A percentile compares a stretch with the other conserved stretches of the same genome.
Conservation (phyloP, 129 eudicot genomes). For the Centrapalus pauciflorus region DNA sequence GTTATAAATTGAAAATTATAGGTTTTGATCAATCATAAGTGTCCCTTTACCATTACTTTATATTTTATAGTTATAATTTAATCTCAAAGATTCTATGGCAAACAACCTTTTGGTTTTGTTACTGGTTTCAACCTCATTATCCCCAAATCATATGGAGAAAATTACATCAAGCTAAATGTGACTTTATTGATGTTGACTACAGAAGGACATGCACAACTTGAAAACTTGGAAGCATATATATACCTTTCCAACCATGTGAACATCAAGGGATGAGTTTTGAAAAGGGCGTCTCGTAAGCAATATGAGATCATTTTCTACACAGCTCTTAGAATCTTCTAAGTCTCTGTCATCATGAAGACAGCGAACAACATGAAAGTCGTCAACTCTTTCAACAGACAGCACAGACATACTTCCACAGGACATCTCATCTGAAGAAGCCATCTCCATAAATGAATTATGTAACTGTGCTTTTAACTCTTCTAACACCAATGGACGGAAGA, state of each 20-base stretch:
- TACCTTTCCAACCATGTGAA: slow-evolving; percentile 94
- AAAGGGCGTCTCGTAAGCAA: slow-evolving; percentile 74
- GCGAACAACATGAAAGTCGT: slow-evolving; percentile 92
- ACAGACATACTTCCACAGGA: slow-evolving; percentile 81
- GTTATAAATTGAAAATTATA: background rate
- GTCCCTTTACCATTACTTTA: background rate
- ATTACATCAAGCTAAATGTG: background rate
- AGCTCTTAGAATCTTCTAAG: slow-evolving; percentile 43
- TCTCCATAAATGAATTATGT: slow-evolving; percentile 64
- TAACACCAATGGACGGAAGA: slow-evolving; percentile 79
- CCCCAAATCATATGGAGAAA: background rate
- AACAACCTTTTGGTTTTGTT: slow-evolving; percentile 4
- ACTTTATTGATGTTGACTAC: background rate
- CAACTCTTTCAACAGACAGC: slow-evolving; percentile 87
- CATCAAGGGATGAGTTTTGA: slow-evolving; percentile 43
- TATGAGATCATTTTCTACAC: slow-evolving; percentile 72
- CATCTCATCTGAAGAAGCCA: slow-evolving; percentile 66
- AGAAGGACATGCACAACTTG: background rate
- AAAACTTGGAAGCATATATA: background rate
- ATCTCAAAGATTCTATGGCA: background rate
- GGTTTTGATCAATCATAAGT: background rate
- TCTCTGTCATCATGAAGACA: slow-evolving; percentile 67
- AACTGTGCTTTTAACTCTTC: slow-evolving; percentile 96
- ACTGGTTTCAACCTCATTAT: background rate
- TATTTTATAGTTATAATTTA: background rate